Evolutionary conservation across 495 filamentous ascomycete genomes (phyloP).

Genomic region (Echria macrotheca): DNA sequence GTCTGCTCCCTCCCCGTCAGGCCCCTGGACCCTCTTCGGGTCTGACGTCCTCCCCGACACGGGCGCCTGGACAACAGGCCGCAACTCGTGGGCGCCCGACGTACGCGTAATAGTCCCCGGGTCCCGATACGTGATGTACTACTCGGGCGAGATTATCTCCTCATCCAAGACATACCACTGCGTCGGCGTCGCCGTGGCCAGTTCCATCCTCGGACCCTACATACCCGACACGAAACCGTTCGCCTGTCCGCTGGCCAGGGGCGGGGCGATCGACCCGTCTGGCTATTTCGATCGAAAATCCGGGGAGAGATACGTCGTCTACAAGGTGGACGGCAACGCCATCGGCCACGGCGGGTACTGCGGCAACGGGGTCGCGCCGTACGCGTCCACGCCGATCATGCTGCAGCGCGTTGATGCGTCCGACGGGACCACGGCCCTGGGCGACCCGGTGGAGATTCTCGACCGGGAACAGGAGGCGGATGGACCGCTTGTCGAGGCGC

Average conservation of each 20-base stretch:
- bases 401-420: conserved; percentile 46
- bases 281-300: conserved; percentile 46
- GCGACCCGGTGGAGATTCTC: conserved; percentile 50
- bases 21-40: conserved; percentile 27
- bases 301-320: conserved; percentile 52
- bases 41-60: conserved; percentile 25
- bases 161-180: conserved; percentile 44
- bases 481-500: conserved; percentile 59
- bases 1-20: conserved; percentile 14
- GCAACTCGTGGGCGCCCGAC: conserved; percentile 48
- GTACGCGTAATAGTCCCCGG: conserved; percentile 33
- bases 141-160: conserved; percentile 42
- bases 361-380: conserved; percentile 41
- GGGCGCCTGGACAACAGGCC: conserved; percentile 26
- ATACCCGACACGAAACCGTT: conserved; percentile 37
- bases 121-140: conserved; percentile 57
- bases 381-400: conserved; percentile 50
- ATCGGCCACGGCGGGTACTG: conserved; percentile 53
- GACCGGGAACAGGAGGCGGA: conserved; percentile 47
- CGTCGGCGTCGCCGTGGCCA: conserved; percentile 47
- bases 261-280: conserved; percentile 55
- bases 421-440: conserved; percentile 49
- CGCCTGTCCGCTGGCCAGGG: conserved; percentile 45
- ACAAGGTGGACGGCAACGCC: conserved; percentile 60
- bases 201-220: conserved; percentile 47